These are phyloP conservation scores for Immersiella caudata DNA, from an alignment of 495 filamentous ascomycete species.

Conservation along the genomic window DNA sequence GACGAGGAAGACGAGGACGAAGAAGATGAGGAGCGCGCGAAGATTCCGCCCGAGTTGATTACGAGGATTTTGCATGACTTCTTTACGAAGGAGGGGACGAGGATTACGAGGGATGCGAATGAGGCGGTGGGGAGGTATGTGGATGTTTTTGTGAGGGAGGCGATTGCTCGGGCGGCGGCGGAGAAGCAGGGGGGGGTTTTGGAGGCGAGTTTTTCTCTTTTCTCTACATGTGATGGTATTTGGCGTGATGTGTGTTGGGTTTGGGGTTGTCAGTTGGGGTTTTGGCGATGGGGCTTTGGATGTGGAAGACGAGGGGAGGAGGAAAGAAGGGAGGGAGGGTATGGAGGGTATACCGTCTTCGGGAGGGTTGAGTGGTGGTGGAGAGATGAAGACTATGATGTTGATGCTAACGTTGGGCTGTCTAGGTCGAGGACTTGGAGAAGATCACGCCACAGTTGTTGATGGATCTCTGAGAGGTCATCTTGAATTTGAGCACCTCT, in stretches of 20 bases:
- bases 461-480: slow-evolving; percentile 71
- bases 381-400: not conserved
- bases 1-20: slow-evolving; percentile 26
- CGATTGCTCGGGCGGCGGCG: slow-evolving; percentile 76
- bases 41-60: slow-evolving; percentile 74
- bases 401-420: too few relatives aligned
- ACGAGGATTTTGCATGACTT: slow-evolving; percentile 75
- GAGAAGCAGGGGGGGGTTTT: slow-evolving; percentile 71
- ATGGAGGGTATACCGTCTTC: not conserved
- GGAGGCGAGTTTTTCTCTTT: slow-evolving; percentile 61
- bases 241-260: too few relatives aligned
- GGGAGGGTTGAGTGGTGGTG: too few relatives aligned
- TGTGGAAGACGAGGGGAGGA: too few relatives aligned
- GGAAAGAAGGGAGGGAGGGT: too few relatives aligned
- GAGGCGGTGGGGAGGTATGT: slow-evolving; percentile 80
- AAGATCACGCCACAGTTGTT: slow-evolving; percentile 86
- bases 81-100: slow-evolving; percentile 68
- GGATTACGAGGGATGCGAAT: slow-evolving; percentile 80
- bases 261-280: too few relatives aligned
- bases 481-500: not conserved
- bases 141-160: slow-evolving; percentile 90
- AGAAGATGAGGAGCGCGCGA: slow-evolving; percentile 38
- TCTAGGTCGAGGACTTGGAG: slow-evolving; percentile 80
- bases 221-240: too few relatives aligned
- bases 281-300: not conserved